These are phyloP conservation scores for Yueomyces sinensis DNA, from an alignment of 805 yeast species.

Conservation along the genomic window DNA sequence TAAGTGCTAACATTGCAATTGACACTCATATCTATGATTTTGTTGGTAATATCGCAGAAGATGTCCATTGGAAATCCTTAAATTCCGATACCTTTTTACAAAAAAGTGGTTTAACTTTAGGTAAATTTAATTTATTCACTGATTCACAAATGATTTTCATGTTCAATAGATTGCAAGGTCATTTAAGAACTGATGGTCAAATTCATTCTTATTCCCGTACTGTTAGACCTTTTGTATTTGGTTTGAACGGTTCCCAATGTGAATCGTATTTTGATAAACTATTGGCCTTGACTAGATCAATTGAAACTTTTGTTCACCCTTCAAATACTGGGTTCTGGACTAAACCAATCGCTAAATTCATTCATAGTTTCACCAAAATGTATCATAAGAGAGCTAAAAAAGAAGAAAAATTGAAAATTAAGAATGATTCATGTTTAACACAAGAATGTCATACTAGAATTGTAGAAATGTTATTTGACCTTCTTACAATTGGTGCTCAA, in stretches of 20 bases:
- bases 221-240: slow-evolving; percentile 36
- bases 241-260: slow-evolving; percentile 40
- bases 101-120: slow-evolving; percentile 21
- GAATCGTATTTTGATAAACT: slow-evolving; percentile 37
- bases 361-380: slow-evolving; percentile 44
- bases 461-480: slow-evolving; percentile 32
- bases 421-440: slow-evolving; percentile 17
- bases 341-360: slow-evolving; percentile 46
- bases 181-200: slow-evolving; percentile 25
- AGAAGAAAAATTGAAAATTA: slow-evolving; percentile 27
- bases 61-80: slow-evolving; percentile 26
- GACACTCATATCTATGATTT: slow-evolving; percentile 57
- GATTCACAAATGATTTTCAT: slow-evolving; percentile 46
- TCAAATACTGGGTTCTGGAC: slow-evolving; percentile 92
- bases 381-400: slow-evolving; percentile 44
- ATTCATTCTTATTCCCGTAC: slow-evolving; percentile 33
- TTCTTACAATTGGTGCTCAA: slow-evolving; percentile 60
- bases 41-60: slow-evolving; percentile 46
- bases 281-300: slow-evolving; percentile 45
- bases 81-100: slow-evolving; percentile 1
- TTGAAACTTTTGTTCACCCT: slow-evolving; percentile 80
- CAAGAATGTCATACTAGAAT: slow-evolving; percentile 23
- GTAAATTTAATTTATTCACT: slow-evolving; percentile 50
- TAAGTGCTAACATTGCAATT: slow-evolving; percentile 33
- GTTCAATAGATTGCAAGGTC: slow-evolving; percentile 39